Evolutionary conservation across 495 filamentous ascomycete species (phyloP), one percentile per base, ranked within the genome.

Genomic region (Aspergillus egyptiacus): DNA sequence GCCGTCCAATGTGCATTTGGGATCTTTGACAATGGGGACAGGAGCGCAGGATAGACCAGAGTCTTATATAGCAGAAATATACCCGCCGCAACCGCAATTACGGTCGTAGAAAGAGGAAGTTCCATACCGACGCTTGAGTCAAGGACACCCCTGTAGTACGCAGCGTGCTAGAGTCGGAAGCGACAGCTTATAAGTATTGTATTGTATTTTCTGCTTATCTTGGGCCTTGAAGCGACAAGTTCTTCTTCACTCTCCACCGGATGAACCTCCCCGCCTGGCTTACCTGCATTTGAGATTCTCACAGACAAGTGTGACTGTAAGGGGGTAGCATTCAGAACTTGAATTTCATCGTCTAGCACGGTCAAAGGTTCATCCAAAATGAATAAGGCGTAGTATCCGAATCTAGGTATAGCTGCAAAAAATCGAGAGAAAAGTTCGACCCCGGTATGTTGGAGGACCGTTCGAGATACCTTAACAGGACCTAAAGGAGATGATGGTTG

Each of bases 1-100:
- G 76, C 71, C 10, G 81, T 76, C 76, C 79, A 84, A 59, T 90
- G 85, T 1, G 83, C 84, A 58, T 74, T 79, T 31, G 86, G 87
- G 36, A 90, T 79, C 27, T 71, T 79, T 4, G 83, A 69, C 8
- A 90, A 74, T 2, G 85, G 82, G 25, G 85, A 88, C 37, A 89
- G 17, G 48, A 85, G 71, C 15, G 63, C 62, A 3, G 86, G 85
- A 46, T 82, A 76, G 48, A 89, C 53, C 22, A 89, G 48, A 45
- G 57, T 75, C 53, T 72, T 76, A 62, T 85, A 89, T 18, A 77
- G n/a, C 51, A 48, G 18, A 40, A 64, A 36, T 4, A 66, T 8
- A 17, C 43, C 58, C 6, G 51, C 38, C 5, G 55, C 3, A 41
- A 60, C 38, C 9, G 47, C 40, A 19, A 50, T 49, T 15, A 53